A percentile compares a stretch with the other conserved stretches of the same genome.
Conservation (phyloP, 139 green algal genomes). For the Chlorella sp. region DNA sequence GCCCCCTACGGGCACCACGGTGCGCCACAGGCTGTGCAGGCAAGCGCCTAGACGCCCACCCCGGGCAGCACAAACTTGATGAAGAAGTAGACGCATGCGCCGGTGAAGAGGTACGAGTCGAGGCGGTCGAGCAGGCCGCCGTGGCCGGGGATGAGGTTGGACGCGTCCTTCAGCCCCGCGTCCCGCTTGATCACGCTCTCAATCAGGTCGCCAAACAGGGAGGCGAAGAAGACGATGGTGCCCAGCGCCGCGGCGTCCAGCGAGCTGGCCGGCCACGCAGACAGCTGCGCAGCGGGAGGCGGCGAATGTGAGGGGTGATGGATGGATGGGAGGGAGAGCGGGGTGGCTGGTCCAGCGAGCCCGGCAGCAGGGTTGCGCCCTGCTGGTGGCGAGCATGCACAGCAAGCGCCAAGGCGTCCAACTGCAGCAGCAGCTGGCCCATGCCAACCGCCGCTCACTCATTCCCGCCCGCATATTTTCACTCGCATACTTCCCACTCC, state of each 20-base stretch:
- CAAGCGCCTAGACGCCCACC: background rate
- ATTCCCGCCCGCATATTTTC: too few species aligned
- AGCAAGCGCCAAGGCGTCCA: background rate
- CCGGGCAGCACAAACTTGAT: constrained; percentile 30
- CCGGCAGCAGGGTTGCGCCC: background rate
- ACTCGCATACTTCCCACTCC: too few species aligned
- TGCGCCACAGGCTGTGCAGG: too few species aligned
- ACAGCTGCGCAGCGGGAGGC: constrained; percentile 28
- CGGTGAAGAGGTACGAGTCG: constrained; percentile 98
- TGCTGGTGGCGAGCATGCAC: background rate
- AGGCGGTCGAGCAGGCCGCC: constrained; percentile 95
- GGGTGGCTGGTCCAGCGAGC: background rate
- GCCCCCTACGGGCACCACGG: too few species aligned
- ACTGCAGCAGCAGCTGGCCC: background rate
- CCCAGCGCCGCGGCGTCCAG: constrained; percentile 42
- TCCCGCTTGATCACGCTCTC: constrained; percentile 98
- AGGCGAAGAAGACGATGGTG: constrained; percentile 77
- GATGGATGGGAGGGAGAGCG: background rate
- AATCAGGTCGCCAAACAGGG: constrained; percentile 98
- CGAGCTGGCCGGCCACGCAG: constrained; percentile 49
- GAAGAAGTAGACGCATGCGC: constrained; percentile 84
- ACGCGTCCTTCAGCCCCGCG: constrained; percentile 95
- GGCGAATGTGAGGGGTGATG: background rate
- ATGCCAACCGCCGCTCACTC: background rate
- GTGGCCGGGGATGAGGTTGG: constrained; percentile 96